Base-by-base conservation (phyloP, 768 basidiomycete genomes). In the Auricularia sp. region DNA sequence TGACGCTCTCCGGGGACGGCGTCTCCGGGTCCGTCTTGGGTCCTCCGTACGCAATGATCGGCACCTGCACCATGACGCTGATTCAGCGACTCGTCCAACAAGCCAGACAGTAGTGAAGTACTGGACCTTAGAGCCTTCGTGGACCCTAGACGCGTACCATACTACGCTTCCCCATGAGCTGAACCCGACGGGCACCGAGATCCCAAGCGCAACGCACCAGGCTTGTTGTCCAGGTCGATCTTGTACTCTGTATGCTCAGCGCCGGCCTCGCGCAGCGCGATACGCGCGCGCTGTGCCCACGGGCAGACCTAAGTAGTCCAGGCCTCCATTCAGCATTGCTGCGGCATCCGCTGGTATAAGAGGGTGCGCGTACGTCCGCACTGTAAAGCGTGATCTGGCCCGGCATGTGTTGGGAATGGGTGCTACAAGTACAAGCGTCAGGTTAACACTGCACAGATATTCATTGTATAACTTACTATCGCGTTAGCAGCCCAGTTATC, bases 71-170 rank as follows among this genome's bases (percentile, higher is more conserved):
- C 18, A 18, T 29, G 29, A 29, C 29, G 29, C 29, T 2, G 29
- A 29, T 7, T 33, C 18, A 16, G 13, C 24, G 7, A n/a, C 47
- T 61, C 14, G 3, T 21, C 6, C 10, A 65, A 63, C 35, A 39
- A 54, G 3, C 24, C 21, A 44, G 29, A 29, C 29, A 29, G 29
- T 29, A 29, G 13, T 16, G 54, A 37, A 36, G 6, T 39, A 47
- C 70, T 70, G 18, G 69, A 85, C 87, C 80, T 87, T 88, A 75
- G 82, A 81, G 0, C 81, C 85, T 1, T 83, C 83, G 73, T 89
- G 89, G 44, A 89, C 81, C 65, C 83, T 80, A 0, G 81, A 79
- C 0, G 82, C 82, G 70, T 86, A 88, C 87, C 86, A 88, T 61
- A 80, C 83, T 0, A 18, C 18, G 29, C 44, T 11, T 45, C 10